Evolutionary conservation across 176 grass and related monocot species (phyloP).

Genomic region (Eragrostis nindensis): DNA sequence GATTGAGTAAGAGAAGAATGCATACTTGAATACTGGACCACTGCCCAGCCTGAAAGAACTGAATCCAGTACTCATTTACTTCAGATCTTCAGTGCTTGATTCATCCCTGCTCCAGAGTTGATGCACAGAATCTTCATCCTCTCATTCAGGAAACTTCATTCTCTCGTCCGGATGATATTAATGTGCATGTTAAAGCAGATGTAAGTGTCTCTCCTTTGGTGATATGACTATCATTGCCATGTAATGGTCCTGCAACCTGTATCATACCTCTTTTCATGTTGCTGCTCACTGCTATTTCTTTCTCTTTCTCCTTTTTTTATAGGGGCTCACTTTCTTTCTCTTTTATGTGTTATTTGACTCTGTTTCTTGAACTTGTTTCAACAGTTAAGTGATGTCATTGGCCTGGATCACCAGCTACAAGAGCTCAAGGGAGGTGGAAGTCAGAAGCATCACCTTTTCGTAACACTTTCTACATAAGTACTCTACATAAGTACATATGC

Average conservation of each 20-base stretch:
- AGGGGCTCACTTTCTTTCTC: not conserved
- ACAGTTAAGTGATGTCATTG: no score
- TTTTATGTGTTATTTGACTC: not conserved
- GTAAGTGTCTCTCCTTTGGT: not conserved
- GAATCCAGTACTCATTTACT: not conserved
- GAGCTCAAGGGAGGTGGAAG: not conserved
- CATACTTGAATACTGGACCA: not conserved
- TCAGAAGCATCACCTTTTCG: no score
- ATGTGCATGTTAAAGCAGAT: not conserved
- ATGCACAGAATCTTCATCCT: conserved; percentile 5
- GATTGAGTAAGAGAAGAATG: not conserved
- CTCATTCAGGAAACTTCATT: no score
- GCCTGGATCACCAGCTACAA: not conserved
- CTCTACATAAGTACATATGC: no score
- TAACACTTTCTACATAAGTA: no score
- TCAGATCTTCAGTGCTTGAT: not conserved
- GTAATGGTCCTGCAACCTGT: not conserved
- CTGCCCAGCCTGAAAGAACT: not conserved
- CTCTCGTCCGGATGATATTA: not conserved
- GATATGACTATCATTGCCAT: not conserved
- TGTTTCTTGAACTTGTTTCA: no score
- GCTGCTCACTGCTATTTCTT: not conserved
- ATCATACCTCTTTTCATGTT: not conserved
- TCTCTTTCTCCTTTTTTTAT: not conserved
- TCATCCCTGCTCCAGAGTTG: not conserved